Evolutionary conservation across 306 rosid genomes (phyloP), one percentile per base, ranked within the genome.

Genomic region (Vachellia collinsii): DNA sequence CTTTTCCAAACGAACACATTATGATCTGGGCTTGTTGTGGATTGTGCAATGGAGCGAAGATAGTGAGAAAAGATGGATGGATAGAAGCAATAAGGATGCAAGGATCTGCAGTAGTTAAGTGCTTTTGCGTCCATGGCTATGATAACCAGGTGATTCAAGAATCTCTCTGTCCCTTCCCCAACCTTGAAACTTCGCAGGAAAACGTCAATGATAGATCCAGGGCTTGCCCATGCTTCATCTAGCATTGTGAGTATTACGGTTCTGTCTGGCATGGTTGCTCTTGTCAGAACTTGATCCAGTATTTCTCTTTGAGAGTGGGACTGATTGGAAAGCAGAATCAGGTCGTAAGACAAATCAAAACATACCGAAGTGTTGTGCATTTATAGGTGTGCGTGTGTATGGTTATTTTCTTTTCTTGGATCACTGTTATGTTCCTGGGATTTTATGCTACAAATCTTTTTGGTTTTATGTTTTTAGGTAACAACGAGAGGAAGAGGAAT

Each of bases 1-100:
- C 85, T 80, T 70, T 79, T 87, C 82, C 81, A 77, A 72, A 78
- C 48, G 41, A 74, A 69, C 9, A 44, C 5, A 65, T 10, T 69
- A 56, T 70, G 77, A 50, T 43, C 44, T 11, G 71, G 36, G 64
- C 1, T 73, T 54, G 43, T 9, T 72, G 3, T 36, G 77, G 83
- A 66, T 54, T 50, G 66, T 66, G 34, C 71, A 37, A n/a, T 82
- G 25, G 70, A 14, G 47, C 74, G 38, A 67, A 74, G 74, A 79
- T 77, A 73, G 44, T 53, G 71, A n/a, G 78, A 68, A 76, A 82
- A 76, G 23, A 76, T 69, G 5, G 82, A 72, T 34, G 87, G 88
- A 53, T 84, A 86, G 77, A 85, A 76, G 84, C 94, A 91, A 75
- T 86, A 75, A 54, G 86, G 88, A 77, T 88, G 92, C 79, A 83